Evolutionary conservation across 202 grass and related monocot genomes (phyloP), one percentile per base, ranked within the genome.

Genomic region (Zizania palustris): DNA sequence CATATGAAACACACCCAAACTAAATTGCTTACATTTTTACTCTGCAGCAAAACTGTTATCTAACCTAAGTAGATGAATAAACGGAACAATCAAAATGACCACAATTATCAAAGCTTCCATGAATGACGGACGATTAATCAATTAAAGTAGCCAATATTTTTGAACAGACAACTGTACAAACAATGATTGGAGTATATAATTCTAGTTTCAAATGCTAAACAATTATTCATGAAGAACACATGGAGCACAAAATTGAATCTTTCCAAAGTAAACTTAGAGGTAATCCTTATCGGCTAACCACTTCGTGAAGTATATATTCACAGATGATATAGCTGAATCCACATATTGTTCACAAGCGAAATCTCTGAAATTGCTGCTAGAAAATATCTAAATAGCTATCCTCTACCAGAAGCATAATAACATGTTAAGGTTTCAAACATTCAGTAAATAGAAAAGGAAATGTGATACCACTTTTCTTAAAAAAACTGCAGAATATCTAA

Each of bases 371-470:
- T 79, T 85, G 89, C 87, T 76, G 87, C 91, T 61, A 98, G 40
- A 80, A 95, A 88, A 85, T 98, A 98, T 83, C 88, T 91, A n/a
- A 77, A 95, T 83, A 39, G 91, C 79, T 88, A 95, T 98, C 74
- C 95, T 98, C 91, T 98, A 81, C 69, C 51, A 82, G 77, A 91
- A 61, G 45, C 28, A 86, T 79, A 85, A 54, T 63, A 63, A 73
- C 13, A 84, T 75, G 70, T 60, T 76, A 67, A 71, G 56, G 34
- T 44, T 44, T 51, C 13, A 76, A 74, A 82, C 15, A 63, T 21
- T 59, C 43, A 64, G 9, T 73, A 58, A 75, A 76, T 39, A 18
- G 42, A 79, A 74, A 80, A 81, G 57, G 14, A 72, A 80, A 68
- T 62, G 11, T 4, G 55, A 80, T 41, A 75, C 22, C 55, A 81